phyloP scores from a whole-genome alignment of 495 filamentous ascomycete species.

The Penicillium ucsense region DNA sequence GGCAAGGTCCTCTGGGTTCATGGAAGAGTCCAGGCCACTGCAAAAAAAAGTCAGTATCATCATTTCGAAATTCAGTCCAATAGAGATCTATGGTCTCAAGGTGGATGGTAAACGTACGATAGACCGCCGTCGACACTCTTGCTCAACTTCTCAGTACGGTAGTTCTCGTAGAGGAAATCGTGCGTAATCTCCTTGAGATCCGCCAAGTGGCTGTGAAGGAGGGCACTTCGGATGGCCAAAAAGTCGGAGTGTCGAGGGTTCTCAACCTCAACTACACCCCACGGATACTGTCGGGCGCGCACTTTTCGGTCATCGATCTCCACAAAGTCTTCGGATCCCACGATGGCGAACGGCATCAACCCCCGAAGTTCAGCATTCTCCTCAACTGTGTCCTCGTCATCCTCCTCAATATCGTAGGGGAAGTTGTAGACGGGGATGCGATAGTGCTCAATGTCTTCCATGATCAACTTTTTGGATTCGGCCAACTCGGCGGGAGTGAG shows the following conservation, averaged over 20 bases:
- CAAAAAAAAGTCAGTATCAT: slow-evolving; percentile 20
- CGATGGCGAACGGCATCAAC: slow-evolving; percentile 97
- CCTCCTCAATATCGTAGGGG: slow-evolving; percentile 98
- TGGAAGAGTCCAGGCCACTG: slow-evolving; percentile 60
- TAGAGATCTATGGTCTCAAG: too few species aligned
- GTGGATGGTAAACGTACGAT: slow-evolving; percentile 52
- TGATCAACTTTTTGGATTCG: slow-evolving; percentile 98
- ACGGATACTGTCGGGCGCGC: slow-evolving; percentile 92
- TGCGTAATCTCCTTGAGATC: slow-evolving; percentile 99
- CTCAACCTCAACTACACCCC: slow-evolving; percentile 97
- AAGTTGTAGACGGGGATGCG: slow-evolving; percentile 99
- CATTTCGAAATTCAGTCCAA: background rate
- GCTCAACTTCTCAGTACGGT: slow-evolving; percentile 99
- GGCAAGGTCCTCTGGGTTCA: slow-evolving; percentile 96
- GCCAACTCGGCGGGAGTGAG: slow-evolving; percentile 93
- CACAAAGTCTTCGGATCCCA: slow-evolving; percentile 89
- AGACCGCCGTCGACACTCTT: slow-evolving; percentile 92
- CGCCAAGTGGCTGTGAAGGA: slow-evolving; percentile 93
- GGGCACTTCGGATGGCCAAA: slow-evolving; percentile 89
- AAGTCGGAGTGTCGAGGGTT: slow-evolving; percentile 99
- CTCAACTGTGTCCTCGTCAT: slow-evolving; percentile 98
- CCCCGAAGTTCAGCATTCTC: slow-evolving; percentile 96
- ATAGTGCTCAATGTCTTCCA: slow-evolving; percentile 99
- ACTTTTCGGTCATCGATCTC: slow-evolving; percentile 89
- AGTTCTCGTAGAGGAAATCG: slow-evolving; percentile 99